Base-by-base conservation (phyloP, 371 early-diverging fungal species). In the Mucor plumbeus region DNA sequence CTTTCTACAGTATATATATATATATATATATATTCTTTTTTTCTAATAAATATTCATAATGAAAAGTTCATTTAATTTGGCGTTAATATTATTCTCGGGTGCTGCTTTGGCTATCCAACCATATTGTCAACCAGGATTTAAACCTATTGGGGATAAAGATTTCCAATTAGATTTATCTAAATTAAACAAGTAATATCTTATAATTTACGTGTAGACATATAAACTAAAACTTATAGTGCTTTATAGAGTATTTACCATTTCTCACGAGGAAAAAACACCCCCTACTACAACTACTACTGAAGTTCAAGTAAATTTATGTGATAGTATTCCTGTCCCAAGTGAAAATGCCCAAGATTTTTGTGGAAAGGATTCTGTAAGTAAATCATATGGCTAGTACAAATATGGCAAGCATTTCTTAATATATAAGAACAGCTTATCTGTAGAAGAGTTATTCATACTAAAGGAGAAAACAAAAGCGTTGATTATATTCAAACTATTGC, bases 231-330 rank as follows among this genome's bases (percentile, higher is more conserved):
- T 11, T 14, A 53, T 53, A 6, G 0, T 13, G 5, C 3, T 53
- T 26, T 31, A 26, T 17, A 70, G 70, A 26, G 74, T 66, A 15
- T 74, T 77, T 63, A 35, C 33, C 17, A 54, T 77, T 3, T 56
- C 41, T 47, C 58, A 65, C 10, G 71, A 73, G 1, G 15, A 26
- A 39, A 44, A 61, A 15, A 71, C 71, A 41, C 61, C 68, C 6
- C 77, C 77, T n/a, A 58, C 61, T 17, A 47, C 10, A 1, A 60
- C 53, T 7, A 67, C 65, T 14, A 59, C 64, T 17, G 59, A 59
- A 15, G 63, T 66, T 11, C 74, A 64, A 33, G 34, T 77, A 31
- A 77, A 77, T 54, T 21, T 77, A 4, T 77, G 77, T 59, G 71
- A 71, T 44, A 44, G 65, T 48, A 60, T 77, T 35, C 44, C 56